Evolutionary conservation across 2,329 filamentous ascomycete genomes (phyloP).

Genomic region (Coniella vitis): DNA sequence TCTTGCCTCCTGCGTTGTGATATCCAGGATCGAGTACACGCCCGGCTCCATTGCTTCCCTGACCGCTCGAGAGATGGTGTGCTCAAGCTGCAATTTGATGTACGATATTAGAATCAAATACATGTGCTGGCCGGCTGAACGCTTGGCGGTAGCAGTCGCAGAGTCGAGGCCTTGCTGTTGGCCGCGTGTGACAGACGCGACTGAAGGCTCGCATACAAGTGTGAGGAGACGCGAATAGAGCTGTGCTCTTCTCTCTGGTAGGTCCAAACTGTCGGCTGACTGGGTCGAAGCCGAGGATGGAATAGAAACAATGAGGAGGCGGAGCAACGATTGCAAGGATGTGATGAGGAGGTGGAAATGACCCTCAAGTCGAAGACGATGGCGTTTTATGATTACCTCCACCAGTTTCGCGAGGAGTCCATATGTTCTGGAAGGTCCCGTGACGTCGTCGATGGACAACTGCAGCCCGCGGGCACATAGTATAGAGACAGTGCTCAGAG

Average conservation of each 20-base stretch:
- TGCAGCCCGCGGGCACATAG: constrained; percentile 23
- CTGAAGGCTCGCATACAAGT: constrained; percentile 52
- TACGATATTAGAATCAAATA: constrained; percentile 53
- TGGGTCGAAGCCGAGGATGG: constrained; percentile 25
- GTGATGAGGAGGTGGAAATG: constrained; percentile 54
- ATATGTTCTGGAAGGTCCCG: constrained; percentile 33
- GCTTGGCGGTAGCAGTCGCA: constrained; percentile 53
- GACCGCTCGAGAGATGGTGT: constrained; percentile 41
- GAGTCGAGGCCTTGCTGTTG: constrained; percentile 46
- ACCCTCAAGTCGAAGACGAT: constrained; percentile 54
- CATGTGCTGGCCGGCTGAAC: constrained; percentile 56
- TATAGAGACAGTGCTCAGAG: constrained; percentile 37
- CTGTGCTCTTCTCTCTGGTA: constrained; percentile 38
- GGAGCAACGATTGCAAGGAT: constrained; percentile 49
- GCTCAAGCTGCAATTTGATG: constrained; percentile 54
- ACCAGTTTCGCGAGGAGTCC: constrained; percentile 45
- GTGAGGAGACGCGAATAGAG: constrained; percentile 50
- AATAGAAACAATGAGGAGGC: constrained; percentile 36
- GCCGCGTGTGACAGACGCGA: constrained; percentile 44
- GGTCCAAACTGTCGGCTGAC: constrained; percentile 22
- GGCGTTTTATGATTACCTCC: constrained; percentile 50
- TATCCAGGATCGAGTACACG: constrained; percentile 51
- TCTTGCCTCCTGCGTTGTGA: constrained; percentile 47
- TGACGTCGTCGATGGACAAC: constrained; percentile 21
- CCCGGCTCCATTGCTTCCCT: constrained; percentile 51